Evolutionary conservation across 495 filamentous ascomycete genomes (phyloP), one percentile per base, ranked within the genome.

Genomic region (Arthonia radiata): DNA sequence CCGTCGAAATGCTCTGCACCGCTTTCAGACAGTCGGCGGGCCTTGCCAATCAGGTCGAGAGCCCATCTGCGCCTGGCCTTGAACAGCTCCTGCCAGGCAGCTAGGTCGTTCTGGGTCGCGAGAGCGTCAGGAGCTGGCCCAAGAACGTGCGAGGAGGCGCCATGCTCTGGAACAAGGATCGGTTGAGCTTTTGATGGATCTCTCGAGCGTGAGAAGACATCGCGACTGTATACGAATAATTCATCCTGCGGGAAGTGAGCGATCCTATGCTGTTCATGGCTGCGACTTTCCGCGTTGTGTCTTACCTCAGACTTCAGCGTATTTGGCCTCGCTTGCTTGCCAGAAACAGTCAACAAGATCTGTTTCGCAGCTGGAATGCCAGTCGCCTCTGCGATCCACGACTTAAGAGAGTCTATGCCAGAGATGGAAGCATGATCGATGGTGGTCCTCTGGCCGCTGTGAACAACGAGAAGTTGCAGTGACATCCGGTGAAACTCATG

Each of bases 171-270:
- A n/a, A n/a, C n/a, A n/a, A n/a, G n/a, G n/a, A n/a, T n/a, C n/a
- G n/a, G n/a, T n/a, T n/a, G n/a, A n/a, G n/a, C n/a, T n/a, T n/a
- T n/a, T n/a, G n/a, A n/a, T n/a, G n/a, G n/a, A n/a, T n/a, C n/a
- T n/a, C n/a, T n/a, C n/a, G n/a, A n/a, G n/a, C n/a, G n/a, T 22
- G 19, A 22, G 25, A 56, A 41, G 38, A 67, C 62, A 35, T 68
- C 64, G 28, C 68, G 63, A 46, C 86, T 75, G 44, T 83, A 93
- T 18, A 91, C 62, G 38, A 76, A 89, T 33, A 93, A 67, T 43
- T 91, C 79, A 31, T 61, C 72, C 75, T 90, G 34, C 21, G 18
- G 19, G 5, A 18, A 21, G 4, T n/a, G n/a, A n/a, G n/a, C n/a
- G n/a, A n/a, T n/a, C n/a, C n/a, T n/a, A n/a, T n/a, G n/a, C n/a